Conservation (phyloP, 129 eudicot genomes). For the Lactuca sativa region DNA sequence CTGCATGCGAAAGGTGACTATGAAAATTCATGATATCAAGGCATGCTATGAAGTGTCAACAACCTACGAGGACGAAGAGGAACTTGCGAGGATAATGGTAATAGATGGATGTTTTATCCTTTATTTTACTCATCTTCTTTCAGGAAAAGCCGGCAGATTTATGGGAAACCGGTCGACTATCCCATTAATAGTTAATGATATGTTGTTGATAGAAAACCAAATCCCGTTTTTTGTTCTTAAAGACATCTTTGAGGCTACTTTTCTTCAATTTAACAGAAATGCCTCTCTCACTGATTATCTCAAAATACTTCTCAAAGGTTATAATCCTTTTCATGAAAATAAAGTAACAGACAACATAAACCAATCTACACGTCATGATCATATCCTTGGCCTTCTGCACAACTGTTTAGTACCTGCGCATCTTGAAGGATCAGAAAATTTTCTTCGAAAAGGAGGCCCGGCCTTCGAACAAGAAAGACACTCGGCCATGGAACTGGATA, state of each 20-base stretch:
- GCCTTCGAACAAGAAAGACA: not conserved
- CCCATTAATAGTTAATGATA: no score
- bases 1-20: not conserved
- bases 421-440: no score
- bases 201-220: no score
- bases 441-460: not conserved
- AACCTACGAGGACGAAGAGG: not conserved
- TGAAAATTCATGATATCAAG: not conserved
- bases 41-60: not conserved
- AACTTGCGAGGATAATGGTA: not conserved
- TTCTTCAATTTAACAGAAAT: no score
- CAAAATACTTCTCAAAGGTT: no score
- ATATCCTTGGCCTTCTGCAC: constrained; percentile 14
- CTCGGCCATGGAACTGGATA: not conserved
- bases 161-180: no score
- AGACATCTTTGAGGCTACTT: no score
- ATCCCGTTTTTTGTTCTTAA: no score
- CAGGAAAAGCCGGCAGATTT: no score
- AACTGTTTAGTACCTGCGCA: not conserved
- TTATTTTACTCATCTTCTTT: no score
- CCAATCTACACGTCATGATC: not conserved
- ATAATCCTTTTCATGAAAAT: no score
- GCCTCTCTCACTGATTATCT: no score
- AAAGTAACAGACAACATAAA: not conserved
- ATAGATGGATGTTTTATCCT: not conserved